These are phyloP conservation scores for Cyberlindnera meyerae DNA, from an alignment of 805 yeast genomes.

Conservation along the genomic window DNA sequence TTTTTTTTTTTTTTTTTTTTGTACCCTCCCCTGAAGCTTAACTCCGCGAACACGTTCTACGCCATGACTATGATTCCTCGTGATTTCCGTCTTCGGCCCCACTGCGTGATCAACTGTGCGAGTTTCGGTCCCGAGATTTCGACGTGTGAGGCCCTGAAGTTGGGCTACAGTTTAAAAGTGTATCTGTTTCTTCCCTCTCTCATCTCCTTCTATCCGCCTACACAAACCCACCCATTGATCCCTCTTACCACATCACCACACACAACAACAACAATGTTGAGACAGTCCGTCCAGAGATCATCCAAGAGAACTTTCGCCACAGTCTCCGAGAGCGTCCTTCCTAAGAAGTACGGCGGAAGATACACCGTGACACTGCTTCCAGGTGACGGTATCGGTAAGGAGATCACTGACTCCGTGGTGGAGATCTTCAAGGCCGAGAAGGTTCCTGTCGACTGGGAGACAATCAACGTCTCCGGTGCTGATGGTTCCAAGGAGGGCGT, in stretches of 20 bases:
- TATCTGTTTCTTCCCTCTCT: no score
- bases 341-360: constrained; percentile 92
- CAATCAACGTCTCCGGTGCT: constrained; percentile 60
- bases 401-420: constrained; percentile 90
- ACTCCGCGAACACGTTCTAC: no score
- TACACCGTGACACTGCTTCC: constrained; percentile 93
- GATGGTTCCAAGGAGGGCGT: constrained; percentile 55
- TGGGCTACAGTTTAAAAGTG: constrained; percentile 2
- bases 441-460: constrained; percentile 93
- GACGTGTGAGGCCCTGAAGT: no score
- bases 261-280: constrained; percentile 24
- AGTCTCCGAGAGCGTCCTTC: constrained; percentile 56
- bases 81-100: constrained; percentile 10
- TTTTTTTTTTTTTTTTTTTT: no score
- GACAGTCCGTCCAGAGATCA: constrained; percentile 23
- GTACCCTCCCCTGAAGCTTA: no score
- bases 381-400: constrained; percentile 98
- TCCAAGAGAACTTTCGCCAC: constrained; percentile 50
- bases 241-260: not conserved
- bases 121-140: constrained; percentile 10
- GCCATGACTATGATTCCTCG: not conserved
- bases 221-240: no score
- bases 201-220: no score
- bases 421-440: constrained; percentile 81
- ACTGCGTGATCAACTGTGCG: constrained; percentile 7